phyloP scores from a whole-genome alignment of 2,329 filamentous ascomycete genomes.

The Massarina eburnea region DNA sequence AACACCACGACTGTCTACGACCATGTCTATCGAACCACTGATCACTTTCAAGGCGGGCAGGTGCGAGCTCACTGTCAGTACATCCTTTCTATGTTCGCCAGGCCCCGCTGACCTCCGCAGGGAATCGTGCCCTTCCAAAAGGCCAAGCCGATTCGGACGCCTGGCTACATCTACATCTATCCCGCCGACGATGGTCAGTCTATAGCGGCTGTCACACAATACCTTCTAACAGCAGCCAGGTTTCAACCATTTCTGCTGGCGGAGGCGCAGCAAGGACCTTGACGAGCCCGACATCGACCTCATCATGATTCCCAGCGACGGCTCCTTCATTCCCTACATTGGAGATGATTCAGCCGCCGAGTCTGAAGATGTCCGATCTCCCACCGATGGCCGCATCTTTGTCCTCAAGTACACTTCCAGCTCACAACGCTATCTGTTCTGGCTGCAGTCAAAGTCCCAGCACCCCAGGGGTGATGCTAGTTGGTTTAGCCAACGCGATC shows the following conservation, averaged over 20 bases:
- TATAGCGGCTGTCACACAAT: not conserved
- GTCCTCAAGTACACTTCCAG: conserved; percentile 92
- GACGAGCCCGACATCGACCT: conserved; percentile 81
- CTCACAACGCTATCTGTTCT: conserved; percentile 89
- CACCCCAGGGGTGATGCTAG: conserved; percentile 67
- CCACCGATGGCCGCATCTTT: conserved; percentile 84
- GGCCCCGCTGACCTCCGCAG: conserved; percentile 21
- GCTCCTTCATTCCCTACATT: conserved; percentile 78
- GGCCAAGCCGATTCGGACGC: conserved; percentile 70
- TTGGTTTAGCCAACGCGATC: conserved; percentile 82
- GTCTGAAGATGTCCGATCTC: conserved; percentile 62
- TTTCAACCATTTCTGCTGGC: conserved; percentile 96
- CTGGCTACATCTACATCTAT: conserved; percentile 91
- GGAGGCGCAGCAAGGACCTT: conserved; percentile 70
- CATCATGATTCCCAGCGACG: conserved; percentile 90
- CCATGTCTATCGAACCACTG: conserved; percentile 80
- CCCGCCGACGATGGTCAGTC: conserved; percentile 73
- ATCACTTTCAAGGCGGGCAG: conserved; percentile 96
- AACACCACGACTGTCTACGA: conserved; percentile 16
- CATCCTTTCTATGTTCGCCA: not conserved
- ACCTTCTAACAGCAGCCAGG: conserved; percentile 54
- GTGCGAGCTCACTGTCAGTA: conserved; percentile 79
- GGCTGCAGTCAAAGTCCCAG: conserved; percentile 91
- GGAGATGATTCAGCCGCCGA: conserved; percentile 54
- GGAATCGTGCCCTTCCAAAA: conserved; percentile 48